Evolutionary conservation across 106 monocot genomes (phyloP).

Genomic region (Triglochin maritima): DNA sequence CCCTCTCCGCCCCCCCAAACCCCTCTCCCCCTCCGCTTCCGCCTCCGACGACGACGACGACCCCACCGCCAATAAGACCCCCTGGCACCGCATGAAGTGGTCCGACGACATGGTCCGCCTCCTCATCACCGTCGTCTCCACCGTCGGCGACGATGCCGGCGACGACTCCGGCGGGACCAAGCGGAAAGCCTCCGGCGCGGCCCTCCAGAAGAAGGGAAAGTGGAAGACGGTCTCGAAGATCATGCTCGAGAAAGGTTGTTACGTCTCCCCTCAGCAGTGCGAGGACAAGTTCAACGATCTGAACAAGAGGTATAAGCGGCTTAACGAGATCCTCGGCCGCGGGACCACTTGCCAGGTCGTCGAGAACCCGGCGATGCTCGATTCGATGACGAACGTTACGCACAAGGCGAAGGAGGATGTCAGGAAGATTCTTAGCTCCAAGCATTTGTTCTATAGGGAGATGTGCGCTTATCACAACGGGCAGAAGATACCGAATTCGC

Average conservation of each 20-base stretch:
- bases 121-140: slow-evolving; percentile 38
- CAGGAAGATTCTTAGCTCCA: slow-evolving; percentile 50
- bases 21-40: slow-evolving; percentile 1
- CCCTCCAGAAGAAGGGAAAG: slow-evolving; percentile 63
- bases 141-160: slow-evolving; percentile 31
- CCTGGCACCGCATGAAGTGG: slow-evolving; percentile 77
- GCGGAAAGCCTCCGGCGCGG: slow-evolving; percentile 1
- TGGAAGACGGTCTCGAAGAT: slow-evolving; percentile 50
- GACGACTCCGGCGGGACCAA: slow-evolving; percentile 1
- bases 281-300: slow-evolving; percentile 82
- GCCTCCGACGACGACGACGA: slow-evolving; percentile 19
- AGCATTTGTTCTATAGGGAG: slow-evolving; percentile 72
- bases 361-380: slow-evolving; percentile 48
- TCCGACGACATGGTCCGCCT: slow-evolving; percentile 44
- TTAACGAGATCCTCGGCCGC: slow-evolving; percentile 67
- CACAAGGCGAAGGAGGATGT: slow-evolving; percentile 52
- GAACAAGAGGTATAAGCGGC: slow-evolving; percentile 73
- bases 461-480: slow-evolving; percentile 82
- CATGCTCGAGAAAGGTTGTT: slow-evolving; percentile 38
- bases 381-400: slow-evolving; percentile 39
- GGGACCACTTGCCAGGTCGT: slow-evolving; percentile 52
- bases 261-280: slow-evolving; percentile 64
- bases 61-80: slow-evolving; percentile 1
- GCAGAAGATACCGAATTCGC: slow-evolving; percentile 27
- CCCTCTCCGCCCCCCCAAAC: background rate